Base-by-base conservation (phyloP, 2,329 filamentous ascomycete genomes). In the Colletotrichum ledebouriae region DNA sequence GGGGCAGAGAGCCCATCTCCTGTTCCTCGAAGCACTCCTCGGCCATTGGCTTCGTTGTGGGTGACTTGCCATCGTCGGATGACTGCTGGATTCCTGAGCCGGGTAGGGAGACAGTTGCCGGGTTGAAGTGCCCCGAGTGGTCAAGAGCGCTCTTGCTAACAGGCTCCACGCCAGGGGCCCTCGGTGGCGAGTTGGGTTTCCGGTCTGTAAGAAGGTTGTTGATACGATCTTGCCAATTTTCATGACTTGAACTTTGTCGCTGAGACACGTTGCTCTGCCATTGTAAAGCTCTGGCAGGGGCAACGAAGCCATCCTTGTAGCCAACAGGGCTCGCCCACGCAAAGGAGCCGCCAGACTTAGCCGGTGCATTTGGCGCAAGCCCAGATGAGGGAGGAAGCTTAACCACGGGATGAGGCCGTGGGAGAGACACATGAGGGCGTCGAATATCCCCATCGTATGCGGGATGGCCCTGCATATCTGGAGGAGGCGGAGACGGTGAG, bases 21-120 rank as follows among this genome's bases (percentile, higher is more conserved):
- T 92, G 91, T 74, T 94, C 91, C 75, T 93, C 92, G 71, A 94
- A 94, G 71, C 92, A 93, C 70, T 92, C 90, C 71, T 94, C 92
- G 6, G 92, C 91, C 80, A 93, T 91, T 55, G 89, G 88, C 74
- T 90, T 92, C 4, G 89, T 89, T 15, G 83, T 84, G 20, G 85
- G 76, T 34, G 84, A 82, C 58, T 58, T 67, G 15, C 46, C 46
- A 13, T 69, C 63, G 13, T 67, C 67, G 29, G 58, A 41, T 1
- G 49, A 29, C 11, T 53, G 50, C 4, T 67, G 57, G 10, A 37
- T 6, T 13, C n/a, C 33, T 2, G 66, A 60, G 46, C 63, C 78
- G 56, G 80, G 92, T 7, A 95, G 81, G 12, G 91, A 93, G 2
- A 96, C 92, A 0, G 92, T 92, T 4, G 92, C 90, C 34, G 85